Evolutionary conservation across 305 asterid genomes (phyloP), one percentile per base, ranked within the genome.

Genomic region (Salvia sclarea): DNA sequence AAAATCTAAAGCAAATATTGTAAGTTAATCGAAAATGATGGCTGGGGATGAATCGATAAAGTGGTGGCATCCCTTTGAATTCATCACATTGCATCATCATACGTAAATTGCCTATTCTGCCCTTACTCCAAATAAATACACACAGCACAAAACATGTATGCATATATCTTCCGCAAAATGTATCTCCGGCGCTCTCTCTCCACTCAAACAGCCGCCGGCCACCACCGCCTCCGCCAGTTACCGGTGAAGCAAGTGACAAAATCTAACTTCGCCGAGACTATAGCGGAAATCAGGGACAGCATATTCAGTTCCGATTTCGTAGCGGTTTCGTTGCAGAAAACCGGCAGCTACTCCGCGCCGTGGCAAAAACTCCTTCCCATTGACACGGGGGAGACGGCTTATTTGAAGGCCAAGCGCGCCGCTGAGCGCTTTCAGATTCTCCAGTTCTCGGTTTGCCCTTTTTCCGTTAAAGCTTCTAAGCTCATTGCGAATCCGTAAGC

Each of bases 401-500:
- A 91, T 69, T 68, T 78, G 60, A 93, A 93, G 78, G 85, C 88
- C 74, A 91, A 83, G 74, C 79, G 60, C 59, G 79, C 86, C 9
- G 96, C 98, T 9, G 91, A 85, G 74, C 79, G 91, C 59, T 93
- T 83, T 80, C 96, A 91, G 82, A 76, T 88, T 65, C 79, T 93
- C 70, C 96, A 93, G 79, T 91, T 91, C 60, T 86, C 97, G 20
- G 91, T 91, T 78, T 94, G 96, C 80, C 97, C 98, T 9, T 91
- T 91, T 56, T 84, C 92, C 8, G 74, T 83, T 47, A 66, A 79
- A 58, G 91, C 72, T 41, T 86, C 96, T 65, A 87, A 86, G 77
- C 81, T 87, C 75, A 73, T 80, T 38, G 91, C 88, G 41, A 81
- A 89, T 68, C 97, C 98, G 96, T 94, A 77, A 74, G 94, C 62